Conservation (phyloP, 2,329 filamentous ascomycete species). For the Stagonosporopsis rhizophila region DNA sequence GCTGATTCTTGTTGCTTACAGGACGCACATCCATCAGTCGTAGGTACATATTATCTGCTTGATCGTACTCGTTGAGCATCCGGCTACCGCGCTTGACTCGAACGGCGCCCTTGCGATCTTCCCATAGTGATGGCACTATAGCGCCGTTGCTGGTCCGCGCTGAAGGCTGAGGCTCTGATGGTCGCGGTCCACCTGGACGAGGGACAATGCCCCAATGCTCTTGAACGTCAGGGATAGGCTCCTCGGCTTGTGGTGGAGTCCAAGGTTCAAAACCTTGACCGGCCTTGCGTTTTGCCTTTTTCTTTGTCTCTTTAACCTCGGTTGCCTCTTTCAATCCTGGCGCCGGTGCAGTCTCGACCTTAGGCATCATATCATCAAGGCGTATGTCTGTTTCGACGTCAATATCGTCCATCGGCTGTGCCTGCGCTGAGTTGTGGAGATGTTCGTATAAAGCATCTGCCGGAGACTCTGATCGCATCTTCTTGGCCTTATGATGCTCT, state of each 20-base stretch:
- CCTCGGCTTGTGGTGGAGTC: background rate
- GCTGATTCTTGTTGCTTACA: conserved; percentile 14
- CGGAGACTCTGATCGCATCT: background rate
- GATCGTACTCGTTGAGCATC: conserved; percentile 5
- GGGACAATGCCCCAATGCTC: conserved; percentile 30
- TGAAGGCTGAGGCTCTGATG: conserved; percentile 22
- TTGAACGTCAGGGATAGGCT: background rate
- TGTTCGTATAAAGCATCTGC: background rate
- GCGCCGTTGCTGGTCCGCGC: conserved; percentile 21
- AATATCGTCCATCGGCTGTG: background rate
- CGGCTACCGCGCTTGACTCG: conserved; percentile 29
- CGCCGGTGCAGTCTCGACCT: background rate
- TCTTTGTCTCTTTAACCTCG: background rate
- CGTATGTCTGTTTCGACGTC: background rate
- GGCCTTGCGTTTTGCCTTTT: background rate
- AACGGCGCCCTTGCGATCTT: conserved; percentile 32
- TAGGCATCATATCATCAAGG: background rate
- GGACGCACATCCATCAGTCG: conserved; percentile 41
- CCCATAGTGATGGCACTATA: conserved; percentile 34
- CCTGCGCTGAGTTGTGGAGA: background rate
- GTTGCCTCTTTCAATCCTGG: background rate
- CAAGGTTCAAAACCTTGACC: conserved; percentile 1
- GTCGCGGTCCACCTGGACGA: conserved; percentile 17
- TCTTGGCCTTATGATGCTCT: background rate
- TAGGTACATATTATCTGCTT: conserved; percentile 2